Evolutionary conservation across 139 green algal genomes (phyloP), one percentile per base, ranked within the genome.

Genomic region (Chlamydomonas sp.): DNA sequence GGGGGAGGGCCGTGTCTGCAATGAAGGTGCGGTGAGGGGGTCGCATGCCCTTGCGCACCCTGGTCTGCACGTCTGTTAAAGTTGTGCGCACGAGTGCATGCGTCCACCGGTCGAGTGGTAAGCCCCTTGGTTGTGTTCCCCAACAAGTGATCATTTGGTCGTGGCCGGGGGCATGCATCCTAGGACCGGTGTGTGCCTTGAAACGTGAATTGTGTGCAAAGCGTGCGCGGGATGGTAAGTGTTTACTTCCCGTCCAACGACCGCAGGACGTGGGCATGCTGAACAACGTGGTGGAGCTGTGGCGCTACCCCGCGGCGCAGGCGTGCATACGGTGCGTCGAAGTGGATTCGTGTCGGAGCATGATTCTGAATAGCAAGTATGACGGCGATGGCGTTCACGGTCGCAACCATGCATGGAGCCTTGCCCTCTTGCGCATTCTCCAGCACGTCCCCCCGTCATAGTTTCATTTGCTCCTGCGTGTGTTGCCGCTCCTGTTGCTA

Each of bases 271-370:
- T 96, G 58, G 95, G 95, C 62, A 92, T 93, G 80, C 86, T 96
- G 57, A 96, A 97, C 91, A 93, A 90, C 31, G 94, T 97, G 57
- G 82, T 97, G 58, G 95, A 98, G 90, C 87, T 98, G 76, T 98
- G 95, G 95, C 80, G 95, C 14, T 97, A 97, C 87, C 91, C 90
- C 67, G 93, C 82, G 58, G 93, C 94, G n/a, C 91, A 94, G 75
- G 93, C 91, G 0, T 96, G 92, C 88, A 93, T 96, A 58, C 88
- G 80, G 92, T 94, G 77, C 62, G 88, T 9, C 12, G n/a, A 1
- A 9, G 79, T 1, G 80, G 5, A 10, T 12, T 64, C 14, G 49
- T 64, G 63, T 20, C 31, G 31, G 31, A 49, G 31, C 31, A 49
- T 49, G 31, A 49, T 49, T 49, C 31, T 49, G 31, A 49, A 49